Evolutionary conservation across 202 grass and related monocot species (phyloP), one percentile per base, ranked within the genome.

Genomic region (Alloteropsis angusta): DNA sequence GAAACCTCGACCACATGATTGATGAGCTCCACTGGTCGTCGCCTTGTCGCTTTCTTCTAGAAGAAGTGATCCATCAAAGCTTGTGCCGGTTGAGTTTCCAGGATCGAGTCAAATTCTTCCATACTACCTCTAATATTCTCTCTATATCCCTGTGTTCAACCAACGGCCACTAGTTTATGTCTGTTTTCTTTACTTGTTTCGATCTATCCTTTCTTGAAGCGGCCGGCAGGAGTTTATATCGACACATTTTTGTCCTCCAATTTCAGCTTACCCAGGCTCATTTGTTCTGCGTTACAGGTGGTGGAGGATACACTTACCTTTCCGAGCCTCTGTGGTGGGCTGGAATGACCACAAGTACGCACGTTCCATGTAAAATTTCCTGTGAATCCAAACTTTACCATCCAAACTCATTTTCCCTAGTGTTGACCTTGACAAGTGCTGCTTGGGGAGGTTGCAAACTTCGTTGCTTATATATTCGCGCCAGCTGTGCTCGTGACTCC

Each of bases 251-350:
- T 49, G 9, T 50, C 50, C 21, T 83, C 0, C n/a, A 0, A 8
- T 74, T 58, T 43, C 17, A 64, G 0, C 71, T 84, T 59, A 84
- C n/a, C 25, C 3, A 23, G 6, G 38, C 1, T 56, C 26, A 30
- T 69, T 66, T 62, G 36, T 25, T 75, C 71, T 74, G 13, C 52
- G 23, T 65, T 72, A 12, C 71, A 96, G 92, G 92, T 61, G 85
- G 93, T 18, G 96, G 96, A 54, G 96, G 96, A 80, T 86, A 99
- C 65, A 85, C 87, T 18, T 99, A 99, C 47, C 82, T 95, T 68
- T 53, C 83, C 23, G 90, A 99, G 47, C 96, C 92, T n/a, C 73
- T 99, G 11, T 99, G 96, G 96, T 99, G 96, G 96, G 84, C 90
- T 80, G 96, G 96, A 16, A 88, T 99, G 92, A 91, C 83, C 67